Conservation (phyloP, 352 stramenopile genomes). For the Phytopythium kandeliae region DNA sequence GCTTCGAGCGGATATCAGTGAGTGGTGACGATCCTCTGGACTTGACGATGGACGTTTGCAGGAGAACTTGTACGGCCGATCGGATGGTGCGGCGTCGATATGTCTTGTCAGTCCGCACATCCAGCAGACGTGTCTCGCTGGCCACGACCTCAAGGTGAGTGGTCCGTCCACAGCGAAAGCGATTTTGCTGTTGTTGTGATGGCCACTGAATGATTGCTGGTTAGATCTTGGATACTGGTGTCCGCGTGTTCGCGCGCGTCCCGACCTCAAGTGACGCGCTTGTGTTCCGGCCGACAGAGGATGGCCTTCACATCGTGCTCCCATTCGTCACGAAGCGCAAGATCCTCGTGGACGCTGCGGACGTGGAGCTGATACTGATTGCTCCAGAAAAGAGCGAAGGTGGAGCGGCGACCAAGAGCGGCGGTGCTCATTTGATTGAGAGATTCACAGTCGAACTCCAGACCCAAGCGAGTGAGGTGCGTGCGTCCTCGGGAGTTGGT, state of each 20-base stretch:
- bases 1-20: too few relatives aligned
- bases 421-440: constrained; percentile 21
- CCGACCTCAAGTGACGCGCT: constrained; percentile 26
- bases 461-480: constrained; percentile 15
- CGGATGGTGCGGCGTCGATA: constrained; percentile 56
- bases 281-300: constrained; percentile 75
- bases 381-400: constrained; percentile 10
- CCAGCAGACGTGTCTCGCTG: constrained; percentile 42
- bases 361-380: constrained; percentile 18
- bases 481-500: constrained; percentile 30
- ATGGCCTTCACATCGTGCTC: constrained; percentile 67
- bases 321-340: constrained; percentile 82
- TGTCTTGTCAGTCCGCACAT: constrained; percentile 57
- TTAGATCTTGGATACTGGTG: constrained; percentile 80
- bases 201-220: not conserved
- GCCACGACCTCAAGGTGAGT: constrained; percentile 36
- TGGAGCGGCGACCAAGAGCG: not conserved
- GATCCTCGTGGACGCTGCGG: constrained; percentile 8
- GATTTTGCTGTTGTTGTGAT: not conserved
- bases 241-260: constrained; percentile 84
- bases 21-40: too few relatives aligned
- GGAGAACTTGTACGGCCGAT: constrained; percentile 57
- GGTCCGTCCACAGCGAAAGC: not conserved
- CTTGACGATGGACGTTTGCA: constrained; percentile 5
- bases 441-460: constrained; percentile 30